Evolutionary conservation across 2,329 filamentous ascomycete species (phyloP).

Genomic region (Alternaria burnsii): DNA sequence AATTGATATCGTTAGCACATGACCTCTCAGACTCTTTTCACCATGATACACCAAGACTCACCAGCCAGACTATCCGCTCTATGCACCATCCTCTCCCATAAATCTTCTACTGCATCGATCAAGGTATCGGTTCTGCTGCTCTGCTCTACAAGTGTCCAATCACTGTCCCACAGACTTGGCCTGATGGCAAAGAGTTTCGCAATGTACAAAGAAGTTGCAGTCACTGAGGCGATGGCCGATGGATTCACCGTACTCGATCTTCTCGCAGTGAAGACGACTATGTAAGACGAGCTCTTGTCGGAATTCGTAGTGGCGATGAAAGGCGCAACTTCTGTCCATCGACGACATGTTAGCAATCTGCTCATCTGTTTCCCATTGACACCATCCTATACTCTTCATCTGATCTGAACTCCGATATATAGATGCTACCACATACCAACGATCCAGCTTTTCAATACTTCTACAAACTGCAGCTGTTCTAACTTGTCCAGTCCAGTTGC

Average conservation of each 20-base stretch:
- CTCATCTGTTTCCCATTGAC: not conserved
- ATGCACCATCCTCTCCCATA: constrained; percentile 10
- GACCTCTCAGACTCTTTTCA: not conserved
- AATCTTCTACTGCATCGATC: constrained; percentile 12
- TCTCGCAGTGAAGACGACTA: not conserved
- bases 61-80: not conserved
- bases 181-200: constrained; percentile 3
- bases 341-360: not conserved
- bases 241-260: not conserved
- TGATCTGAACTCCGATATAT: not conserved
- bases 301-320: not conserved
- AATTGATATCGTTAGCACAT: not conserved
- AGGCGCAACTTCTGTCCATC: not conserved
- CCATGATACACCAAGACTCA: not conserved
- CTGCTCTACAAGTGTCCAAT: constrained; percentile 2
- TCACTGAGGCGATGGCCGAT: not conserved
- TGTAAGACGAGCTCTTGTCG: not conserved
- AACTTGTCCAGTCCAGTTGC: constrained; percentile 10
- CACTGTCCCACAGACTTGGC: not conserved
- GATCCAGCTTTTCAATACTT: constrained; percentile 1
- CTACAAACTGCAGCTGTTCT: constrained; percentile 8
- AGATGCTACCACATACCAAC: not conserved
- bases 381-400: not conserved
- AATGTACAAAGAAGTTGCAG: not conserved
- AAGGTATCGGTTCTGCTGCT: constrained; percentile 3